Base-by-base conservation (phyloP, 352 stramenopile genomes). In the Globisporangium heterothallicum region DNA sequence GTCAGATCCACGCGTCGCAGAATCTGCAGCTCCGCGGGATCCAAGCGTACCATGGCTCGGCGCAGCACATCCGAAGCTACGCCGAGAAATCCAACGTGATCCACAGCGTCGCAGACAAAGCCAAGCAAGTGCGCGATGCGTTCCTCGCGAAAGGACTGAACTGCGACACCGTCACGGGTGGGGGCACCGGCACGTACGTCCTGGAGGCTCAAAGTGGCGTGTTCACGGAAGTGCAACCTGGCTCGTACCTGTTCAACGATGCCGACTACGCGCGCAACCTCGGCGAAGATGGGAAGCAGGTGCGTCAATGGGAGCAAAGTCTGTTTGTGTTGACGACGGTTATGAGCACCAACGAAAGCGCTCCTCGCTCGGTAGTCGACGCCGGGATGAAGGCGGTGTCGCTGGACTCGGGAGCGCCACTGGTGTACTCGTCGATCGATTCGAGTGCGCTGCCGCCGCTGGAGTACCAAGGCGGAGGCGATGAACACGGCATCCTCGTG, bases 181-280 rank as follows among this genome's bases (percentile, higher is more conserved):
- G 75, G 36, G 80, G 78, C 12, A 90, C 78, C 0, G 81, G 78
- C 2, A 90, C 74, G 32, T 89, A 86, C 36, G 36, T 78, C 38
- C 46, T 86, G 10, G 81, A 92, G 45, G 72, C 71, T 0, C 58
- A 59, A 14, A 86, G 66, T 41, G 74, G 71, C 19, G 66, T 86
- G 16, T 90, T 88, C 48, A 89, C 74, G 0, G 81, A 92, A 49
- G 70, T 92, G 44, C 78, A 92, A 61, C 81, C 81, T 0, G 81
- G 81, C 3, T 88, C 74, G 45, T 92, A 86, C 58, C 56, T 87
- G 21, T 86, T 92, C 60, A 87, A 84, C 56, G 81, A 92, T 58
- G 74, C 68, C 22, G 76, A 90, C 61, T 90, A 92, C 49, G 62
- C 70, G 2, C 54, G 63, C 26, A 92, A 90, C 40, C 34, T 73